phyloP scores from a whole-genome alignment of 2,329 filamentous ascomycete species.

The Epichloe sylvatica region DNA sequence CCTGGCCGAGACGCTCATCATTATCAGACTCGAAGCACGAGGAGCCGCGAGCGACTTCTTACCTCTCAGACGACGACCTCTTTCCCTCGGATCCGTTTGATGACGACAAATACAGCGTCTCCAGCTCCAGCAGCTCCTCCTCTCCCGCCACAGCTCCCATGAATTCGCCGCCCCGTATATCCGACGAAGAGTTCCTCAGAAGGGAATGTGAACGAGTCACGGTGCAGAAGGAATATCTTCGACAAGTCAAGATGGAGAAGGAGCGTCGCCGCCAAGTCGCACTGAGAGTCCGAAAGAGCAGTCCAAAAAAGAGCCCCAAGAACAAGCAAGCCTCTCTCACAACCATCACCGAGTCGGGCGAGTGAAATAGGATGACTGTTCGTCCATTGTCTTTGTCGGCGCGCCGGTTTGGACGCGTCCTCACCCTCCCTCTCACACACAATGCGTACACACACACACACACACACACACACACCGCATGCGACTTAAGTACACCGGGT shows the following conservation, averaged over 20 bases:
- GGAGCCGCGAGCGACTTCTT: constrained; percentile 37
- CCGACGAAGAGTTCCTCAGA: constrained; percentile 35
- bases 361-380: constrained; percentile 3
- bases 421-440: not conserved
- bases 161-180: constrained; percentile 22
- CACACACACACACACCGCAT: not conserved
- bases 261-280: constrained; percentile 34
- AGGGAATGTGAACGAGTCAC: constrained; percentile 36
- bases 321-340: constrained; percentile 36
- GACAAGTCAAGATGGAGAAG: constrained; percentile 39
- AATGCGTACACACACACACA: too few species aligned
- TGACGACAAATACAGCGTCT: constrained; percentile 35
- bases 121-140: constrained; percentile 29
- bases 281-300: constrained; percentile 19
- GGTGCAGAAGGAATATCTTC: constrained; percentile 38
- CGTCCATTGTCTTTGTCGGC: not conserved
- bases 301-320: constrained; percentile 37
- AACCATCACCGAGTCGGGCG: constrained; percentile 35
- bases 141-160: constrained; percentile 15
- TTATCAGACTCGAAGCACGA: constrained; percentile 29
- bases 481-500: not conserved
- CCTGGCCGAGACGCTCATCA: constrained; percentile 42
- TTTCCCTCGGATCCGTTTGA: constrained; percentile 38
- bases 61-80: constrained; percentile 51
- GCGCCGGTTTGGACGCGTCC: not conserved